phyloP scores from a whole-genome alignment of 495 filamentous ascomycete species.

The Penicillium psychrofluorescens region DNA sequence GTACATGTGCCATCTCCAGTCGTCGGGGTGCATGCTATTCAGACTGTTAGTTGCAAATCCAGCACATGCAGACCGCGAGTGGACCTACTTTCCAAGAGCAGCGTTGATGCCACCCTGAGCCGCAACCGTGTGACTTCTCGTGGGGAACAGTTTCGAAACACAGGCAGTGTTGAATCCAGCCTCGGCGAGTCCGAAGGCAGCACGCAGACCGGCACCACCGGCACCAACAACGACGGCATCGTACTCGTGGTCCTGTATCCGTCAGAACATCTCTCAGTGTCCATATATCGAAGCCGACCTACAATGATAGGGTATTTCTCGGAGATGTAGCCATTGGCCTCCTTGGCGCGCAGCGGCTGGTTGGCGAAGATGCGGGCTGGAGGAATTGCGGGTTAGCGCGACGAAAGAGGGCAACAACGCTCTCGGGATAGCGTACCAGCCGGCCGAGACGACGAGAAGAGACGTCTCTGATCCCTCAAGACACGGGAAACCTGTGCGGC shows the following conservation, averaged over 20 bases:
- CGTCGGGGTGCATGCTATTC: conserved; percentile 70
- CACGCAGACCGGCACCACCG: conserved; percentile 87
- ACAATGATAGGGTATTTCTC: conserved; percentile 89
- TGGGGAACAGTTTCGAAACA: conserved; percentile 97
- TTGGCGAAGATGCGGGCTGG: conserved; percentile 74
- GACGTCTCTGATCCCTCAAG: conserved; percentile 51
- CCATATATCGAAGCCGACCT: conserved; percentile 31
- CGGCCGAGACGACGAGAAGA: conserved; percentile 80
- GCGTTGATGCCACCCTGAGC: conserved; percentile 82
- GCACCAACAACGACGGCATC: conserved; percentile 93
- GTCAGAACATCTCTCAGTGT: conserved; percentile 16
- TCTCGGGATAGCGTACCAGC: conserved; percentile 48
- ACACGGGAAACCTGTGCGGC: conserved; percentile 35
- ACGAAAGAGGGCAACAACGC: conserved; percentile 3
- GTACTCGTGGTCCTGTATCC: conserved; percentile 61
- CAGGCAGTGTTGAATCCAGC: conserved; percentile 97
- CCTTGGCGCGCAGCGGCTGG: conserved; percentile 81
- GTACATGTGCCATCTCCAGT: conserved; percentile 99
- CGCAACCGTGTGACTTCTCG: conserved; percentile 90
- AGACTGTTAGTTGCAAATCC: conserved; percentile 8
- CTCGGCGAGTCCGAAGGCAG: conserved; percentile 93
- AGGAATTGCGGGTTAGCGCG: conserved; percentile 24
- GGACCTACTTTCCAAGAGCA: conserved; percentile 74
- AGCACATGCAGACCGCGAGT: background rate
- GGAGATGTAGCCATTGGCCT: conserved; percentile 74